Evolutionary conservation across 2,329 filamentous ascomycete species (phyloP).

Genomic region (Fusarium illudens): DNA sequence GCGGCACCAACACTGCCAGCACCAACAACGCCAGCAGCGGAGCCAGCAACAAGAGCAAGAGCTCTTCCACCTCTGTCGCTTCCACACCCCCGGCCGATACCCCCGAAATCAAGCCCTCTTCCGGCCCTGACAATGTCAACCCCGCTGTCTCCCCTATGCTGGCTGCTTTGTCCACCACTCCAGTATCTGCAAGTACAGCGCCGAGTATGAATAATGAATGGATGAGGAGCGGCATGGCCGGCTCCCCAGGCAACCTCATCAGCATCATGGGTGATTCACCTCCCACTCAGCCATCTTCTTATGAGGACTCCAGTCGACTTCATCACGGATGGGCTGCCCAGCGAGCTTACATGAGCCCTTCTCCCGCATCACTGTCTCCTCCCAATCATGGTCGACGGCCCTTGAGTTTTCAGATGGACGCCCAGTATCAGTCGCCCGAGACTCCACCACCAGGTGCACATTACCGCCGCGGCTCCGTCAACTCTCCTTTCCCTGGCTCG

Average conservation of each 20-base stretch:
- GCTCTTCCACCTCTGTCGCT: conserved; percentile 51
- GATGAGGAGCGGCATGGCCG: conserved; percentile 54
- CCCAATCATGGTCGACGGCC: conserved; percentile 53
- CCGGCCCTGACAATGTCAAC: conserved; percentile 54
- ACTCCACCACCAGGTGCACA: conserved; percentile 48
- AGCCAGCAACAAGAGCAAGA: conserved; percentile 47
- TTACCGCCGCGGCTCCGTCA: conserved; percentile 58
- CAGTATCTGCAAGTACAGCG: conserved; percentile 58
- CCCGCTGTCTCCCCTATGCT: conserved; percentile 56
- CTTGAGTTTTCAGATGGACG: conserved; percentile 64
- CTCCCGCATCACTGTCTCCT: conserved; percentile 54
- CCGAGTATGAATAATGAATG: conserved; percentile 59
- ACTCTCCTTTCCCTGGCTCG: conserved; percentile 58
- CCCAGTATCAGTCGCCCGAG: conserved; percentile 53
- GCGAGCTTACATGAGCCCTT: conserved; percentile 55
- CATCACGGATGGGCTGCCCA: conserved; percentile 58
- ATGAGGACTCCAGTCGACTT: conserved; percentile 56
- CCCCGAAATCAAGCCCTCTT: conserved; percentile 55
- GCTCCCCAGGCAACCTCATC: conserved; percentile 63
- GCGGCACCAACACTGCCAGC: conserved; percentile 40
- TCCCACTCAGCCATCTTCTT: conserved; percentile 62
- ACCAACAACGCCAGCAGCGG: conserved; percentile 40
- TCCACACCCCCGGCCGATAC: conserved; percentile 56
- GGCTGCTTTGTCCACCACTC: conserved; percentile 58
- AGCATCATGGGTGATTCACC: conserved; percentile 62